phyloP scores from a whole-genome alignment of 768 basidiomycete genomes.

The Macrocybe gigantea region DNA sequence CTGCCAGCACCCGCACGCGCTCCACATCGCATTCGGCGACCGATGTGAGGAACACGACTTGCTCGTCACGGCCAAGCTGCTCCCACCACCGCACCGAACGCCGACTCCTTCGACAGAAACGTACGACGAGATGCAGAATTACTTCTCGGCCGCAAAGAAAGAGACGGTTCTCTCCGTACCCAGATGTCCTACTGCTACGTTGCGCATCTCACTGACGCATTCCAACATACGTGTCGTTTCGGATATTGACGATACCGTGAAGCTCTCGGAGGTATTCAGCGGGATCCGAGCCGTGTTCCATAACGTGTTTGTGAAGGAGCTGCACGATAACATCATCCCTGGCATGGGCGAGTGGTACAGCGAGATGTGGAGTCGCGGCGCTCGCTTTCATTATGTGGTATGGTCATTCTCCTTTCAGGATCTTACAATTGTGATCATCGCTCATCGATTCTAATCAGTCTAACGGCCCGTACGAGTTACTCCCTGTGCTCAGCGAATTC shows the following conservation, averaged over 20 bases:
- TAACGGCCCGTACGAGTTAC: conserved; percentile 82
- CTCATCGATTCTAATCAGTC: conserved; percentile 34
- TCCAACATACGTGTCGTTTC: conserved; percentile 76
- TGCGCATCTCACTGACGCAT: conserved; percentile 49
- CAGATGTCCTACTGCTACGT: conserved; percentile 13
- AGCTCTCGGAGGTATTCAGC: conserved; percentile 66
- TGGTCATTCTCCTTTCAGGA: too few species aligned
- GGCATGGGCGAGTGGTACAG: conserved; percentile 82
- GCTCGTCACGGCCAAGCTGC: conserved; percentile 46
- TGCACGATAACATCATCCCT: conserved; percentile 72
- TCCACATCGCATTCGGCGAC: conserved; percentile 55
- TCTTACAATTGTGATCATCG: too few species aligned
- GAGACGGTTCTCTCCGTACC: not conserved
- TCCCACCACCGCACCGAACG: conserved; percentile 24
- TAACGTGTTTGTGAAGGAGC: conserved; percentile 87
- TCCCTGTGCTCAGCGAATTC: conserved; percentile 76
- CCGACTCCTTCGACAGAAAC: conserved; percentile 4
- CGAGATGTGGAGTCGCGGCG: conserved; percentile 62
- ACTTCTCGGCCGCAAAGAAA: conserved; percentile 2
- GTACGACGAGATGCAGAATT: not conserved
- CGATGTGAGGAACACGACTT: conserved; percentile 47
- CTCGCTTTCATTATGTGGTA: conserved; percentile 86
- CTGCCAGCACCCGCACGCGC: conserved; percentile 50
- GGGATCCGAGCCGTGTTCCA: conserved; percentile 82
- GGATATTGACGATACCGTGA: conserved; percentile 93